Base-by-base conservation (phyloP, 345 rosid genomes). In the Corchorus capsularis region DNA sequence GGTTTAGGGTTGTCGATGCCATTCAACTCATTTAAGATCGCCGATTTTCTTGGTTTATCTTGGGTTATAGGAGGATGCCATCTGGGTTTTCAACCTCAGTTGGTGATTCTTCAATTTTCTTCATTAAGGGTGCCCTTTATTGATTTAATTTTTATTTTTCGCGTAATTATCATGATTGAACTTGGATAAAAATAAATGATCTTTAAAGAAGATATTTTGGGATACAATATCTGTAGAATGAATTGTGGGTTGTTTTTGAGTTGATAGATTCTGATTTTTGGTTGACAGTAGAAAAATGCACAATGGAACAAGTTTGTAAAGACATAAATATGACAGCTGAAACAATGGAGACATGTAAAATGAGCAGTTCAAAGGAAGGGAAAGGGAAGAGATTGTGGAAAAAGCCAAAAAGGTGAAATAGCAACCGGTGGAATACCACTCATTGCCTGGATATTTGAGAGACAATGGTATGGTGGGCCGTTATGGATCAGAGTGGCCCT, bases 401-500 rank as follows among this genome's bases (percentile, higher is more conserved):
- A 81, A n/a, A n/a, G n/a, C n/a, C n/a, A n/a, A n/a, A n/a, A 92
- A 89, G 83, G 94, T 93, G 50, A 92, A 89, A 86, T 93, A 87
- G 75, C 99, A 96, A 84, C 87, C 92, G 35, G 99, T 95, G 34
- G 99, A 92, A 52, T 95, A 87, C 82, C 97, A 95, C 77, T 75
- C 92, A 47, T 88, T 95, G 79, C 99, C 98, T 8, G 93, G 80
- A 35, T 96, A 89, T 72, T 74, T 96, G 50, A 93, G 90, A 82
- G 97, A 96, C 84, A 96, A 96, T 77, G 93, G 57, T 93, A 83
- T 80, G 89, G 50, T 92, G 65, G 94, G 96, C 39, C 93, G 93
- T 84, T 96, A 96, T 74, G 76, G 99, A 78, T 77, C 93, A 9
- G 97, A 93, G 73, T 95, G 99, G 99, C 99, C 99, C 0, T 71